Evolutionary conservation across 495 filamentous ascomycete genomes (phyloP), one percentile per base, ranked within the genome.

Genomic region (Apodospora peruviana): DNA sequence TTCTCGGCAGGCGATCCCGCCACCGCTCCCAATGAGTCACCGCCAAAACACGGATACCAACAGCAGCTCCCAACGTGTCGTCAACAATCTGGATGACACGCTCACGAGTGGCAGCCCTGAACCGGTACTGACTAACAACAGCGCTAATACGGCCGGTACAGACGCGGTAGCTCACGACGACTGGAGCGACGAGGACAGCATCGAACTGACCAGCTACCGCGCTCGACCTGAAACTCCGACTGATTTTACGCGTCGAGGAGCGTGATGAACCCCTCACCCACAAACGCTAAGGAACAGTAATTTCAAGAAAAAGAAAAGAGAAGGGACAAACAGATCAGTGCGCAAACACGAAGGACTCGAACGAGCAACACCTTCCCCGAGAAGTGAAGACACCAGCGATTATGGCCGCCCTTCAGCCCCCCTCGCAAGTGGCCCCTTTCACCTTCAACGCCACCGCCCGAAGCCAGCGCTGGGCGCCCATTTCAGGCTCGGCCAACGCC

Each of bases 191-290:
- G 41, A 53, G 1, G 54, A 57, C 34, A 51, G 52, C 21, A 47
- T 58, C 32, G 60, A 63, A 18, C 51, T 58, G 54, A 54, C 37
- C n/a, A 50, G 50, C 19, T 62, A 62, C 27, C 34, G 44, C 4
- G 20, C 9, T 1, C 48, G 48, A 5, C 50, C 59, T n/a, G 50
- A 52, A 4, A 45, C 24, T 8, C 56, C 56, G 2, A n/a, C 43
- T 5, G 58, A 60, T 19, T 60, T 57, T 40, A 35, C 51, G 11
- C 38, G 52, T 19, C 23, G 38, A 24, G 35, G 40, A n/a, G 21
- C 29, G 4, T 22, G 35, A 19, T 52, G 50, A 52, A 42, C n/a
- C 22, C 27, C 7, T n/a, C 14, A 19, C 3, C 4, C 20, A 18
- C 9, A 22, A n/a, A n/a, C n/a, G n/a, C n/a, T n/a, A n/a, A n/a